phyloP scores from a whole-genome alignment of 352 stramenopile species.

The Plasmopara viticola region DNA sequence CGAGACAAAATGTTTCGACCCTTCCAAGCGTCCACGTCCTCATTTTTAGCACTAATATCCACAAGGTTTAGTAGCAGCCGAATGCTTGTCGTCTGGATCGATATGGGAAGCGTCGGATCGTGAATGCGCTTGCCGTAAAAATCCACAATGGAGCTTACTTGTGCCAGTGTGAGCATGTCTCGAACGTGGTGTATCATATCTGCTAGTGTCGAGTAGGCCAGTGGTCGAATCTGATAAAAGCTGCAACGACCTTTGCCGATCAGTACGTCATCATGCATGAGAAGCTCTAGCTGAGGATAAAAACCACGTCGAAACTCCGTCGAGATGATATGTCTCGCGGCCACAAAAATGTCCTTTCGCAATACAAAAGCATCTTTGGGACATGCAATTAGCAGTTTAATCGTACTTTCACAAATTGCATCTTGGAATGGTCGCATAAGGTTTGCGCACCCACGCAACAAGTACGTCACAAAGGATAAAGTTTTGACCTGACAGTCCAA shows the following conservation, averaged over 20 bases:
- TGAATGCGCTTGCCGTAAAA: conserved; percentile 92
- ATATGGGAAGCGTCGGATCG: conserved; percentile 89
- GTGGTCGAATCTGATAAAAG: conserved; percentile 88
- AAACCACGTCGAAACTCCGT: conserved; percentile 97
- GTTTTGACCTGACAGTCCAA: conserved; percentile 96
- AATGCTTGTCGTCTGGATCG: conserved; percentile 95
- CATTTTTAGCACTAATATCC: conserved; percentile 96
- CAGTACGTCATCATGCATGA: conserved; percentile 95
- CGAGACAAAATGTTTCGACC: conserved; percentile 87
- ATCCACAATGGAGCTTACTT: conserved; percentile 93
- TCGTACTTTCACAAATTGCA: conserved; percentile 89
- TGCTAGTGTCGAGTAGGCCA: conserved; percentile 95
- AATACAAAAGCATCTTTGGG: conserved; percentile 92
- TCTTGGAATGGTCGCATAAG: conserved; percentile 95
- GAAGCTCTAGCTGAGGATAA: conserved; percentile 90
- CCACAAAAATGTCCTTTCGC: conserved; percentile 95
- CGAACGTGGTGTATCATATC: conserved; percentile 98
- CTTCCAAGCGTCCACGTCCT: conserved; percentile 81
- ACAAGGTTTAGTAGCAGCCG: conserved; percentile 95
- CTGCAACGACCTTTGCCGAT: conserved; percentile 82
- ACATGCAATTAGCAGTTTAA: conserved; percentile 93
- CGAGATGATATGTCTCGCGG: conserved; percentile 94
- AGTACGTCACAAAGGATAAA: conserved; percentile 96
- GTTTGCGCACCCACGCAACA: conserved; percentile 88
- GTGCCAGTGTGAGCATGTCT: conserved; percentile 89